Base-by-base conservation (phyloP, 2,329 filamentous ascomycete genomes). In the Aotearoamyces nothofagi region DNA sequence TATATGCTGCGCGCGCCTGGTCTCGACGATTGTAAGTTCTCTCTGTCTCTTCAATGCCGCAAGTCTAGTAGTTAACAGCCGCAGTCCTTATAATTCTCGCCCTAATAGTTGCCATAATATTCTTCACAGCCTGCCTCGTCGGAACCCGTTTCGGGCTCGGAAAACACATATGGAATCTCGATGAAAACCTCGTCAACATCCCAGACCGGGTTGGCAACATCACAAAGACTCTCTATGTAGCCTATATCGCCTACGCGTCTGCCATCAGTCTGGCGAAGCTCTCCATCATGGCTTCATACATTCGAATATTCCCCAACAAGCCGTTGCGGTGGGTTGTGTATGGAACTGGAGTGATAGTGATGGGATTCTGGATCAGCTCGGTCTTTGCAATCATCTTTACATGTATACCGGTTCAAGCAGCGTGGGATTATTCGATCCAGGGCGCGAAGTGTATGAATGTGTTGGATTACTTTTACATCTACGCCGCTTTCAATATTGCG, bases 131-230 rank as follows among this genome's bases (percentile, higher is more conserved):
- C n/a, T n/a, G n/a, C n/a, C n/a, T n/a, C n/a, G n/a, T n/a, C 9
- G 10, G 22, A 5, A 24, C 22, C 12, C 11, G 9, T 11, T 31
- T 30, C 11, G 35, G 37, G 9, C 30, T 37, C 4, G 37, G 35
- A 15, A 34, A 39, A 13, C 37, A 39, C 17, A 12, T 36, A 8
- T 37, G 35, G 35, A 34, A 39, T 15, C 27, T 39, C n/a, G n/a
- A n/a, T n/a, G n/a, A n/a, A n/a, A n/a, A n/a, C n/a, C n/a, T n/a
- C n/a, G n/a, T n/a, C n/a, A n/a, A n/a, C n/a, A n/a, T n/a, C n/a
- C n/a, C n/a, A n/a, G n/a, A n/a, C n/a, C n/a, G n/a, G n/a, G n/a
- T n/a, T n/a, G n/a, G n/a, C n/a, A n/a, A n/a, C n/a, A 11, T 10
- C 15, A 3, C 22, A 9, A 24, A 26, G 24, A 15, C n/a, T 10